phyloP scores from a whole-genome alignment of 202 grass and related monocot species.

The Hordeum pubiflorum region DNA sequence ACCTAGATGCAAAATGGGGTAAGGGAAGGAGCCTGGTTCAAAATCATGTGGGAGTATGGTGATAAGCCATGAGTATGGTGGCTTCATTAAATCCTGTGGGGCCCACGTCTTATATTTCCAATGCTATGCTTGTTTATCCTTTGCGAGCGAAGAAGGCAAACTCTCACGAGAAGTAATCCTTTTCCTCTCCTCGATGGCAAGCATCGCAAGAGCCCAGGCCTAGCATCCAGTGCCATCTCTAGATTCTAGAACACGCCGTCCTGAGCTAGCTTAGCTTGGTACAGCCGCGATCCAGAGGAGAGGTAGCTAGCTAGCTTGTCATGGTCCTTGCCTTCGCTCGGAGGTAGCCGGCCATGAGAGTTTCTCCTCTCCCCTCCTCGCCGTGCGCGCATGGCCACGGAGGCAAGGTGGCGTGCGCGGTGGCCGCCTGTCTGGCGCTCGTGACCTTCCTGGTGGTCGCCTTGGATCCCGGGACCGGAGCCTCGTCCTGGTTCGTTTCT shows the following conservation, averaged over 20 bases:
- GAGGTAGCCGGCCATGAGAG: constrained; percentile 24
- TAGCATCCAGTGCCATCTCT: too few species aligned
- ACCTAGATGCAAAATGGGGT: too few species aligned
- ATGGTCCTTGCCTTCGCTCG: too few species aligned
- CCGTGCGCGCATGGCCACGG: constrained; percentile 26
- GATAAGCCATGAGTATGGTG: not conserved
- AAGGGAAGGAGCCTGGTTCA: too few species aligned
- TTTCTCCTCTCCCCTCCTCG: too few species aligned
- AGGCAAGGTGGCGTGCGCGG: not conserved
- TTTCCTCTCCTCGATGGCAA: constrained; percentile 36
- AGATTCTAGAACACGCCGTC: too few species aligned
- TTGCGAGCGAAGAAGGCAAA: not conserved
- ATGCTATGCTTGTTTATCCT: not conserved
- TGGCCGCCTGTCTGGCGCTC: constrained; percentile 14
- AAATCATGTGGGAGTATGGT: too few species aligned
- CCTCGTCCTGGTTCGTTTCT: constrained; percentile 20
- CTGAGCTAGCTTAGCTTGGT: too few species aligned
- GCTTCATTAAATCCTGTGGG: not conserved
- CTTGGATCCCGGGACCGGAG: constrained; percentile 15
- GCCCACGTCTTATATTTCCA: not conserved
- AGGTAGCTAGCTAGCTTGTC: too few species aligned
- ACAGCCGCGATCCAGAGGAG: not conserved
- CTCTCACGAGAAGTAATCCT: constrained; percentile 13
- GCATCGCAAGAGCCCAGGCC: not conserved
- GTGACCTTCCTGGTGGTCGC: not conserved